Evolutionary conservation across 176 grass and related monocot genomes (phyloP).

Genomic region (Elaeis guineensis): DNA sequence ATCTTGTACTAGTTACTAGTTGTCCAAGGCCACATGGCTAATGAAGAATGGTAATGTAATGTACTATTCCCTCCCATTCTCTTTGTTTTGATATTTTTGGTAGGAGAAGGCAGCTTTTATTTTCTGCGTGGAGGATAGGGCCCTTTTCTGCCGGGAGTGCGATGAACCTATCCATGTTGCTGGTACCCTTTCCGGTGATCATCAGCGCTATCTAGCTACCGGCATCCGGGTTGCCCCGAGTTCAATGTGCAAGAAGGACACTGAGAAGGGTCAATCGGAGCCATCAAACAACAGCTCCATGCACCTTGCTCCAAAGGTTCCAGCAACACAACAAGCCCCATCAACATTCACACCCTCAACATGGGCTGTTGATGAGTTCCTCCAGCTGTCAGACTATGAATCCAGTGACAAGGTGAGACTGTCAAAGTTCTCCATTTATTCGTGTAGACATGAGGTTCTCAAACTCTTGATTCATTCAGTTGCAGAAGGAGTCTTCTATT

Average conservation of each 20-base stretch:
- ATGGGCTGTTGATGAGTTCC: conserved; percentile 85
- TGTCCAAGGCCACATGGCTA: too few relatives aligned
- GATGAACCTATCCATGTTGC: conserved; percentile 90
- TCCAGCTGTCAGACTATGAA: conserved; percentile 80
- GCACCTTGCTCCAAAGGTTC: conserved; percentile 18
- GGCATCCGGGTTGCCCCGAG: conserved; percentile 75
- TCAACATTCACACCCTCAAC: conserved; percentile 39
- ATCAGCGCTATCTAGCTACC: conserved; percentile 91
- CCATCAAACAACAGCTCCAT: conserved; percentile 33
- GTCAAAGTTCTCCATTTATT: neutral
- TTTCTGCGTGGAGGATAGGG: conserved; percentile 96
- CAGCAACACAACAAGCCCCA: conserved; percentile 33
- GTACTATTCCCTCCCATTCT: neutral
- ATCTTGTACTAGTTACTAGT: too few relatives aligned
- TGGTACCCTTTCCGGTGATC: conserved; percentile 78
- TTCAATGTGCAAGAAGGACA: conserved; percentile 15
- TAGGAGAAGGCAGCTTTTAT: conserved; percentile 98
- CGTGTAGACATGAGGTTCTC: too few relatives aligned
- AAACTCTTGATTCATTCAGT: conserved; percentile 14
- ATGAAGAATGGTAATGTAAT: neutral
- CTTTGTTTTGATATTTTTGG: neutral
- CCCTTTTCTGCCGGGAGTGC: conserved; percentile 95
- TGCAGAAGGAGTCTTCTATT: conserved; percentile 52
- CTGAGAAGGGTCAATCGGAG: conserved; percentile 21
- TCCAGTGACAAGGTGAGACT: conserved; percentile 43